A percentile compares a stretch with the other conserved stretches of the same genome.
These are phyloP conservation scores for Emiliania huxleyi DNA, from an alignment of 78 protist species.

Conservation along the genomic window DNA sequence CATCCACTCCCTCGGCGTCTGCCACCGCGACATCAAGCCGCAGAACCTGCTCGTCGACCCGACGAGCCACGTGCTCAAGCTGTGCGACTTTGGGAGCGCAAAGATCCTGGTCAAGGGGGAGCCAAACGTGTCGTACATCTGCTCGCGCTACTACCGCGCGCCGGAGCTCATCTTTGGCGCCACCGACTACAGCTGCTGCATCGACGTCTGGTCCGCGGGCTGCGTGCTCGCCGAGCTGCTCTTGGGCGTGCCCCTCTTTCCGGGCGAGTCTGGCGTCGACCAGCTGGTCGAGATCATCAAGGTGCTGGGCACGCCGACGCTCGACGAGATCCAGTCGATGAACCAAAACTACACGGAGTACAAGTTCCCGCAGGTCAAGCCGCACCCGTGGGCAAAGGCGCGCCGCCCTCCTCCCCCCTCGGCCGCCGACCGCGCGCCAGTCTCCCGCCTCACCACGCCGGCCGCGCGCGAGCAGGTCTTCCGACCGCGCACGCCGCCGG, in stretches of 20 bases:
- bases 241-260: constrained; percentile 91
- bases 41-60: constrained; percentile 89
- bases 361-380: constrained; percentile 58
- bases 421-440: too few relatives aligned
- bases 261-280: constrained; percentile 90
- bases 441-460: too few relatives aligned
- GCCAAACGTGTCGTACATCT: constrained; percentile 98
- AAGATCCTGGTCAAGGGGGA: constrained; percentile 89
- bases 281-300: constrained; percentile 98
- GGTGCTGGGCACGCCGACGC: constrained; percentile 63
- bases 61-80: constrained; percentile 79
- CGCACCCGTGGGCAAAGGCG: constrained; percentile 62
- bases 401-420: too few relatives aligned
- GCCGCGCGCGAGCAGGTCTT: too few relatives aligned
- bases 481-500: constrained; percentile 37
- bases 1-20: constrained; percentile 74
- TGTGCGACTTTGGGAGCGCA: constrained; percentile 98
- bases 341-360: constrained; percentile 68
- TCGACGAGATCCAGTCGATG: constrained; percentile 65
- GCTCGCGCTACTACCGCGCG: constrained; percentile 99
- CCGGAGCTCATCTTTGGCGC: constrained; percentile 99
- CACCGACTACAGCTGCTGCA: constrained; percentile 85
- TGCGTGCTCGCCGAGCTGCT: constrained; percentile 94
- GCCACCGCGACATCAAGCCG: constrained; percentile 94
- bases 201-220: constrained; percentile 79